Evolutionary conservation across 2,329 filamentous ascomycete genomes (phyloP), one percentile per base, ranked within the genome.

Genomic region (Fusarium bactridioides): DNA sequence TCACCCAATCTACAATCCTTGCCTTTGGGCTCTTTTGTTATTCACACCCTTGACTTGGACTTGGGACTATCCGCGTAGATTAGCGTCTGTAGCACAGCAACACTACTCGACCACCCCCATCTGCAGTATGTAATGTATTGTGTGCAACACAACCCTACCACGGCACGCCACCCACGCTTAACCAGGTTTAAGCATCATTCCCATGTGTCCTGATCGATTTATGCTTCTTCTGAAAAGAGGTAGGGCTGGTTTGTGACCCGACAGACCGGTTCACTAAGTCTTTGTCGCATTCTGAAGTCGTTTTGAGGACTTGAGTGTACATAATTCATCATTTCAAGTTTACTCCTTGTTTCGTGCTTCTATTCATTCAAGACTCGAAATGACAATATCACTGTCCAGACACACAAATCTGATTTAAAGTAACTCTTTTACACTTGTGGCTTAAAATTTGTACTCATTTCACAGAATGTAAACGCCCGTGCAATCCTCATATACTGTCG

Each of bases 31-130:
- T 64, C 58, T 64, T 67, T 61, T 73, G 57, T 50, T 70, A 70
- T 73, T 73, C 70, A 31, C 70, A 73, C 70, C 70, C 70, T 64
- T 71, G 55, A 58, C 69, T 68, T 54, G 19, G 33, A 38, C 38
- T 56, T 63, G 53, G 19, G 18, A 37, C 29, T 64, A 67, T 64
- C 35, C 51, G 35, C 31, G 51, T 64, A 54, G 62, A 64, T 65
- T 77, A 77, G 75, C 70, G 72, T 71, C 47, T 47, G 75, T 77
- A 41, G 57, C 75, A 77, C 75, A 57, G 50, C 50, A 74, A 67
- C 64, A 67, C 33, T 73, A 41, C 64, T 50, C 44, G 74, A 67
- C 72, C 58, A 67, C 63, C 65, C 61, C 55, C 64, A 54, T 67
- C 45, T 67, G 72, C 66, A 73, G 29, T 18, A n/a, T 43, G 25